A percentile compares a stretch with the other conserved stretches of the same genome.
Conservation (phyloP, 2,329 filamentous ascomycete genomes). For the Rhynchosporium secalis region DNA sequence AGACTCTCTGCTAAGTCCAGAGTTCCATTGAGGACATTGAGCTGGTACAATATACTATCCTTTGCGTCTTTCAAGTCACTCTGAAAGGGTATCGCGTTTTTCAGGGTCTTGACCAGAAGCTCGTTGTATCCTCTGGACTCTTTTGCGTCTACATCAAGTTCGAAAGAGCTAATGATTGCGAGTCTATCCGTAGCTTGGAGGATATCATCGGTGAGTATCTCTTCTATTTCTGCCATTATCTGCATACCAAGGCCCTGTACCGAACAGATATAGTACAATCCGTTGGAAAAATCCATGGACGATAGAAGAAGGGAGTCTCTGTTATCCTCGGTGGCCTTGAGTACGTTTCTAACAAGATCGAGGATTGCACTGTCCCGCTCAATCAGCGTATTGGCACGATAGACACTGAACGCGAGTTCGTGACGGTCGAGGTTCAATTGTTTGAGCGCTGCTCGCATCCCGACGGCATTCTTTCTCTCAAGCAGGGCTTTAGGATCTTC, state of each 20-base stretch:
- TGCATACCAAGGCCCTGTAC: not conserved
- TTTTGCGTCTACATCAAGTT: not conserved
- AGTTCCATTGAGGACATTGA: not conserved
- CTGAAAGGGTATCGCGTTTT: not conserved
- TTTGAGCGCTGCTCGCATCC: not conserved
- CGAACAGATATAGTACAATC: constrained; percentile 1
- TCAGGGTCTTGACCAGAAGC: not conserved
- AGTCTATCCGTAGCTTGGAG: not conserved
- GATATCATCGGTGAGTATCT: not conserved
- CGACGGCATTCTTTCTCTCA: not conserved
- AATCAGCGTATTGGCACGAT: not conserved
- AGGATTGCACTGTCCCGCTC: not conserved
- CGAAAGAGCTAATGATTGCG: not conserved
- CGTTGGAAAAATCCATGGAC: not conserved
- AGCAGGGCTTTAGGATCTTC: not conserved
- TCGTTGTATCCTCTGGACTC: not conserved
- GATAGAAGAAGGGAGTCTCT: not conserved
- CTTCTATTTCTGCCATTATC: not conserved
- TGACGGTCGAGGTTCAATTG: not conserved
- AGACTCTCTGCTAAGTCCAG: not conserved
- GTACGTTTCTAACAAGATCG: not conserved
- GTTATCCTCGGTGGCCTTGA: not conserved
- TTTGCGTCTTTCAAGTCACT: not conserved
- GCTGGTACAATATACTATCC: not conserved
- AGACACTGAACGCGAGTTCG: not conserved